These are phyloP conservation scores for Aspergillus fijiensis DNA, from an alignment of 2,329 filamentous ascomycete genomes.

Conservation along the genomic window DNA sequence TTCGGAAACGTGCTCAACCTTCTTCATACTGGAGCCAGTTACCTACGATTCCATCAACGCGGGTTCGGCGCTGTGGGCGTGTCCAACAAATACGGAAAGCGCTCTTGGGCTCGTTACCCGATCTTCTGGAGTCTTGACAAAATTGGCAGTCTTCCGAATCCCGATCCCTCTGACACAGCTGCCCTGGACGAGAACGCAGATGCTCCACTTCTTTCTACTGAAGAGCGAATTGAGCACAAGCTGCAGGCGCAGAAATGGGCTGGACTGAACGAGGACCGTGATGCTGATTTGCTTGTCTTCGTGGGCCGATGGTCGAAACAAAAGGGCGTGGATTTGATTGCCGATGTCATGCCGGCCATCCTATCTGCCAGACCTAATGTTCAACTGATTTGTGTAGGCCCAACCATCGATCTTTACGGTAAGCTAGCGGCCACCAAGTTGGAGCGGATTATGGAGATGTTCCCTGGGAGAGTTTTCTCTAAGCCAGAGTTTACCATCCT, in stretches of 20 bases:
- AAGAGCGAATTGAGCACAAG: slow-evolving; percentile 53
- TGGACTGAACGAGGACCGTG: slow-evolving; percentile 58
- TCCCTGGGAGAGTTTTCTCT: slow-evolving; percentile 64
- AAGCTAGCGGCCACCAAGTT: slow-evolving; percentile 66
- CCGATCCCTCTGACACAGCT: slow-evolving; percentile 57
- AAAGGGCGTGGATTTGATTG: slow-evolving; percentile 66
- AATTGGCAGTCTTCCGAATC: slow-evolving; percentile 63
- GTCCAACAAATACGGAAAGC: slow-evolving; percentile 66
- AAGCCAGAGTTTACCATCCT: slow-evolving; percentile 66
- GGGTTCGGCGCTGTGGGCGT: slow-evolving; percentile 67
- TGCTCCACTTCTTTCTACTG: slow-evolving; percentile 48
- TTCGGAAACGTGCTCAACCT: slow-evolving; percentile 69
- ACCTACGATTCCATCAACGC: slow-evolving; percentile 64
- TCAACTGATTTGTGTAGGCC: slow-evolving; percentile 63
- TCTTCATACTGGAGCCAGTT: slow-evolving; percentile 62
- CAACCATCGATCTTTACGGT: slow-evolving; percentile 65
- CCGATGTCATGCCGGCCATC: slow-evolving; percentile 64
- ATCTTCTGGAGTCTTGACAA: slow-evolving; percentile 66
- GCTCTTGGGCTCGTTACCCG: slow-evolving; percentile 64
- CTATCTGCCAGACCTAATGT: slow-evolving; percentile 59
- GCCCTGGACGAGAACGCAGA: slow-evolving; percentile 49
- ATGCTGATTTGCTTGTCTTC: slow-evolving; percentile 65
- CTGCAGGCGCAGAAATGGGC: slow-evolving; percentile 68
- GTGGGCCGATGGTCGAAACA: slow-evolving; percentile 68
- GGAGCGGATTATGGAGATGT: slow-evolving; percentile 61